Base-by-base conservation (phyloP, 768 basidiomycete species). In the Chalciporus pseudorubinellus region DNA sequence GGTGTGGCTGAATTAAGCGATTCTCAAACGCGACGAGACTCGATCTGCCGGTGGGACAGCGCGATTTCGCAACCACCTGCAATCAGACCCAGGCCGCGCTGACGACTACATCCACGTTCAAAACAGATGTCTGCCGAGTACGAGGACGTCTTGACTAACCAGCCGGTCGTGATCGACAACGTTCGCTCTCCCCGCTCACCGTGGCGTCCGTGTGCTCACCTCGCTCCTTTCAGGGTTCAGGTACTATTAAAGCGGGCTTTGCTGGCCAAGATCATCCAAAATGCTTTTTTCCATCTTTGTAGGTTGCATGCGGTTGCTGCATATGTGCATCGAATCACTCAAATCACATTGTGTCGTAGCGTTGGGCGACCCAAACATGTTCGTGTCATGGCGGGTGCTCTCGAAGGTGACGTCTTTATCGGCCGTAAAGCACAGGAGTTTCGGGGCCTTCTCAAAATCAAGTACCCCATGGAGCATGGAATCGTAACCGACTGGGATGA, bases 401-500 rank as follows among this genome's bases (percentile, higher is more conserved):
- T 97, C 39, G 95, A 98, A 70, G 94, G 94, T 3, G 95, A 98
- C 66, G 83, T 90, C 41, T 99, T 98, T 72, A 98, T 99, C 51
- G 97, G 97, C 3, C 79, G 89, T 62, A 84, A 87, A 59, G 97
- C 97, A 16, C 95, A 99, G 72, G 97, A 98, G 64, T 89, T 93
- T 59, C 79, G 97, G 48, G 97, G 97, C 10, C 76, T 99, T 58
- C 77, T 99, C 59, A 95, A 95, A 79, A 95, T 98, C 62, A 95
- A 95, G 71, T 99, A 98, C 67, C 97, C 97, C 22, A 98, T 99
- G 87, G 92, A 95, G 68, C 97, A 98, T 69, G 97, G 97, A 12
- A 94, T 99, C 53, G 97, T 99, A 9, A 95, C 91, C 33, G 92
- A 99, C 74, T 99, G 97, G 95, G 97, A 99, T 67, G 97, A 99